phyloP scores from a whole-genome alignment of 2,329 filamentous ascomycete species.

The Neonectria hederae region DNA sequence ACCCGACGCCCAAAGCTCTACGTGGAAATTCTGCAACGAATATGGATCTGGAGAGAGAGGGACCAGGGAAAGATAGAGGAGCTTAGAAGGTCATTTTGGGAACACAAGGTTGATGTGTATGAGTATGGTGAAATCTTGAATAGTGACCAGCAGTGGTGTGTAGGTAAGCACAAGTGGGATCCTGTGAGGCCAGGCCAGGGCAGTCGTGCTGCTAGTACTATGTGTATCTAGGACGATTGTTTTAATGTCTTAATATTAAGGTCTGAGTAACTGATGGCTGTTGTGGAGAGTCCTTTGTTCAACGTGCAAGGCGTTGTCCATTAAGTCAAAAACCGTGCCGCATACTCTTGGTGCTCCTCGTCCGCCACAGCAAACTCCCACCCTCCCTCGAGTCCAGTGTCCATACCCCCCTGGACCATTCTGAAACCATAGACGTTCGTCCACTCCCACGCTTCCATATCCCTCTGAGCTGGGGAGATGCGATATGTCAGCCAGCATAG shows the following conservation, averaged over 20 bases:
- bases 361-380: constrained; percentile 9
- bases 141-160: constrained; percentile 8
- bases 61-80: constrained; percentile 2
- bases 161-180: constrained; percentile 2
- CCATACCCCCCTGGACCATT: background rate
- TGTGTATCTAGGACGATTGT: background rate
- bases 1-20: background rate
- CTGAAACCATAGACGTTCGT: constrained; percentile 1
- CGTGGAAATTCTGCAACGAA: constrained; percentile 1
- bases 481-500: constrained; percentile 3
- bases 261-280: no score
- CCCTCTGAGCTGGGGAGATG: background rate
- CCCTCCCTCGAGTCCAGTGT: background rate
- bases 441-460: background rate
- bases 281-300: no score
- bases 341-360: background rate
- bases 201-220: background rate
- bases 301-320: no score
- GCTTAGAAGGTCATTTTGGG: constrained; percentile 4
- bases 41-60: constrained; percentile 12
- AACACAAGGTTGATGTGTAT: background rate
- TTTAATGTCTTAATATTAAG: no score
- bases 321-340: no score
- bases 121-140: constrained; percentile 10
- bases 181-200: background rate